phyloP scores from a whole-genome alignment of 306 rosid species.

The Rosa persica region DNA sequence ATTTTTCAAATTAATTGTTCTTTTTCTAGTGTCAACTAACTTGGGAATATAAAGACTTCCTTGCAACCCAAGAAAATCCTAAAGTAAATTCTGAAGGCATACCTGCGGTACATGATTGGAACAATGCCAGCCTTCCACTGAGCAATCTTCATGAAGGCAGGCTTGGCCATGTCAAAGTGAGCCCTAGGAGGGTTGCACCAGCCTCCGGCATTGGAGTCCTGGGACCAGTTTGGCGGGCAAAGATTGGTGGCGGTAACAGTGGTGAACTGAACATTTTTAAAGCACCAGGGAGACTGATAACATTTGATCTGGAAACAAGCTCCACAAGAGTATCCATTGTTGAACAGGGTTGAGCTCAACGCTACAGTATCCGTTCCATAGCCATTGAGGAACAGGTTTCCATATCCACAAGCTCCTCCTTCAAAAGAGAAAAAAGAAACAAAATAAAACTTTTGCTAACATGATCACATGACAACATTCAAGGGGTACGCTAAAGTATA shows the following conservation, averaged over 20 bases:
- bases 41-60: neutral
- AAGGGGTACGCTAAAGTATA: no score
- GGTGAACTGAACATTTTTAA: conserved; percentile 37
- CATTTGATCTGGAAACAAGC: conserved; percentile 79
- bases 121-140: conserved; percentile 78
- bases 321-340: conserved; percentile 84
- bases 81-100: neutral
- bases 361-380: conserved; percentile 80
- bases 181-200: conserved; percentile 93
- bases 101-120: conserved; percentile 79
- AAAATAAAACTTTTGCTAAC: neutral
- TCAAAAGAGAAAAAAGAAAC: neutral
- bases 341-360: conserved; percentile 73
- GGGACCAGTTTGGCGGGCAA: conserved; percentile 83
- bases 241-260: conserved; percentile 87
- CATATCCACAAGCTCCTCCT: conserved; percentile 97
- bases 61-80: neutral
- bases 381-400: conserved; percentile 72
- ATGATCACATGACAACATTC: neutral
- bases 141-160: conserved; percentile 89
- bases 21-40: neutral
- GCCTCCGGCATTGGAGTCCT: conserved; percentile 70
- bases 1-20: neutral
- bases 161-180: conserved; percentile 92
- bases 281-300: conserved; percentile 53